Base-by-base conservation (phyloP, 2,329 filamentous ascomycete genomes). In the Phialophora chinensis region DNA sequence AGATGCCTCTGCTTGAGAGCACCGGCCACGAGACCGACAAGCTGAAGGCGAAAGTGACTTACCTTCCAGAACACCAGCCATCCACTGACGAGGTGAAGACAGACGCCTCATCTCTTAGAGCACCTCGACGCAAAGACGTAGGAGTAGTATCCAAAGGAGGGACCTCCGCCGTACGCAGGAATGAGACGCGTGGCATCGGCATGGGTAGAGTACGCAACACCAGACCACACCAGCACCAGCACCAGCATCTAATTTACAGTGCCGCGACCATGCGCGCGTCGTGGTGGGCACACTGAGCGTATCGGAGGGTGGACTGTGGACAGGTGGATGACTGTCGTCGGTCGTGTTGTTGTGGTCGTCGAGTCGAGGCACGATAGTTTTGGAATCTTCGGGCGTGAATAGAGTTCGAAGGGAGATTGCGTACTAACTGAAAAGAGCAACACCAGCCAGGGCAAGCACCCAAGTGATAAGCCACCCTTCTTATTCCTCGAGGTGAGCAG, bases 321-420 rank as follows among this genome's bases (percentile, higher is more conserved):
- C 29, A 31, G 4, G 31, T 8, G 7, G 31, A 10, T 31, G 31
- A 7, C 8, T 3, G 31, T 31, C 8, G 31, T 10, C 31, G 31
- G 31, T 10, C 8, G 31, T 31, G 12, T 29, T 42, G 35, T 25
- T 58, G 33, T 58, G 31, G 52, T 31, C 23, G 47, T 55, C 31
- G 31, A 42, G 33, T 25, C 20, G 14, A 20, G 7, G 6, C 29
- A 1, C 29, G 6, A 31, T 12, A 54, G 59, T 54, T 38, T 38
- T 25, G 49, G 49, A 52, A 23, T 8, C 23, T 62, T 31, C 20
- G 12, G 38, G 50, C 38, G 23, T 29, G 23, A 44, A 47, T 56
- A 62, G 50, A 62, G 60, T 62, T 56, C 35, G 27, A 35, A 14
- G 23, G 60, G 60, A 62, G 33, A 62, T 62, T 62, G 35, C 25